Conservation (phyloP, 2,329 filamentous ascomycete genomes). For the Cadophora luteo-olivacea region DNA sequence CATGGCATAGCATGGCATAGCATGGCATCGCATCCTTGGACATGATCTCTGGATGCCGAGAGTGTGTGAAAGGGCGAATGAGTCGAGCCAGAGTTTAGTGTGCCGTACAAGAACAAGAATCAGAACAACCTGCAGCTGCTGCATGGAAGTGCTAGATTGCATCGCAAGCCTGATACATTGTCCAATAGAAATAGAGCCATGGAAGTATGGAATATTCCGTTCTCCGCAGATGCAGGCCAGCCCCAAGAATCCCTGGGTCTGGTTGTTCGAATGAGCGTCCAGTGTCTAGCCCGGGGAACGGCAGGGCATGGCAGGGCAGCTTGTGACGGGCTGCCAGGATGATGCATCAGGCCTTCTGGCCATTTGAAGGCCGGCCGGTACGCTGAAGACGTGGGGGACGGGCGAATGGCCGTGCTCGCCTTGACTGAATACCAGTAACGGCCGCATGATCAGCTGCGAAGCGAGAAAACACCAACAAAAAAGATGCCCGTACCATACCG, state of each 20-base stretch:
- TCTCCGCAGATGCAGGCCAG: constrained; percentile 1
- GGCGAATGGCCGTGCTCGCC: not conserved
- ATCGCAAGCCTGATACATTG: no score
- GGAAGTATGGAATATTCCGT: not conserved
- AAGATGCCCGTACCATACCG: not conserved
- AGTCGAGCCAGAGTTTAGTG: not conserved
- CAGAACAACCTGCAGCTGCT: not conserved
- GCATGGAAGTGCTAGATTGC: not conserved
- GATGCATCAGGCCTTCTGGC: not conserved
- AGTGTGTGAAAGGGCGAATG: not conserved
- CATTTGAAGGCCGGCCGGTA: not conserved
- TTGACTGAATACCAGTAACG: not conserved
- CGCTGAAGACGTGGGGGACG: constrained; percentile 4
- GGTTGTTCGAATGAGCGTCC: constrained; percentile 13
- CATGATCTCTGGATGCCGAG: not conserved
- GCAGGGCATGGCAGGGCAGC: not conserved
- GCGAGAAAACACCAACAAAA: not conserved
- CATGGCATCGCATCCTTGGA: not conserved
- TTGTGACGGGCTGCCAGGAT: not conserved
- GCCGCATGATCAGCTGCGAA: not conserved
- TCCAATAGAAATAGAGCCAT: not conserved
- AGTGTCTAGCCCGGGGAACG: not conserved
- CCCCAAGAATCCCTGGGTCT: not conserved
- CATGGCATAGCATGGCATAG: no score
- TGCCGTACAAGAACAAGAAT: not conserved